These are phyloP conservation scores for Wickerhamiella azymoides DNA, from an alignment of 805 yeast species.

Conservation along the genomic window DNA sequence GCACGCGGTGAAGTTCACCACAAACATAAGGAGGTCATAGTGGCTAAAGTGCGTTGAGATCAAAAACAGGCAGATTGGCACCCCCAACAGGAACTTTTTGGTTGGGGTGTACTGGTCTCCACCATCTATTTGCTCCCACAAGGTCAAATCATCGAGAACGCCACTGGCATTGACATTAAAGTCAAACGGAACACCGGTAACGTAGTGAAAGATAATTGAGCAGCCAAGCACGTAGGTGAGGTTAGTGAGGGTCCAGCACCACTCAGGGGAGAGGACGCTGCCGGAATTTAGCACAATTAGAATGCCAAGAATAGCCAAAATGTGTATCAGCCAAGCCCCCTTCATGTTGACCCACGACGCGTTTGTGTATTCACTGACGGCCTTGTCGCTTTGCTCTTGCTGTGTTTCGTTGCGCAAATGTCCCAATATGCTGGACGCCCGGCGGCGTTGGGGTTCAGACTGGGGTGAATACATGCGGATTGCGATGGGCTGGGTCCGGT, in stretches of 20 bases:
- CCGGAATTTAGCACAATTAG: slow-evolving; percentile 66
- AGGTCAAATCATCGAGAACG: slow-evolving; percentile 85
- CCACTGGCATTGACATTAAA: slow-evolving; percentile 53
- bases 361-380: slow-evolving; percentile 74
- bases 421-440: slow-evolving; percentile 80
- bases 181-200: slow-evolving; percentile 95
- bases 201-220: slow-evolving; percentile 90
- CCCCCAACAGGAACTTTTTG: slow-evolving; percentile 79
- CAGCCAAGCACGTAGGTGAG: slow-evolving; percentile 81
- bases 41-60: slow-evolving; percentile 81
- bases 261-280: slow-evolving; percentile 67
- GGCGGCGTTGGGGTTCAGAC: slow-evolving; percentile 32
- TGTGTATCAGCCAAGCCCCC: slow-evolving; percentile 89
- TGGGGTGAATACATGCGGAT: background rate
- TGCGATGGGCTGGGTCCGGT: background rate
- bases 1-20: slow-evolving; percentile 69
- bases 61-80: slow-evolving; percentile 80
- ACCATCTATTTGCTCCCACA: slow-evolving; percentile 97
- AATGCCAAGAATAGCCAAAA: slow-evolving; percentile 62
- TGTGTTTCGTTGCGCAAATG: slow-evolving; percentile 87
- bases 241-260: slow-evolving; percentile 90
- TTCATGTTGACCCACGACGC: slow-evolving; percentile 94
- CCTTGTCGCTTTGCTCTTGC: slow-evolving; percentile 86
- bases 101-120: slow-evolving; percentile 97
- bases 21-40: slow-evolving; percentile 66